Evolutionary conservation across 305 asterid genomes (phyloP).

Genomic region (Fraxinus greggii): DNA sequence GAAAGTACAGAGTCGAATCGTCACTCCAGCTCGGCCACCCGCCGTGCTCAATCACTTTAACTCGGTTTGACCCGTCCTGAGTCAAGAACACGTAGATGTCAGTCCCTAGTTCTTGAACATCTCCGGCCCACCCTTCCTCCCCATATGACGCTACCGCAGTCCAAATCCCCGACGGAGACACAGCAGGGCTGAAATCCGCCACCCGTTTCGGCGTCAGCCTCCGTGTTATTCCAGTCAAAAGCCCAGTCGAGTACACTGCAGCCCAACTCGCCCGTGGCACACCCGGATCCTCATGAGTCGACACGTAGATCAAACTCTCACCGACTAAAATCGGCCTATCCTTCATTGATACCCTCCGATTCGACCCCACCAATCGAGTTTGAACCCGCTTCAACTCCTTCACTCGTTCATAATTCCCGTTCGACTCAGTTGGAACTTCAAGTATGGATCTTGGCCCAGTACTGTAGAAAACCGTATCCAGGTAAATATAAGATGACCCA

Average conservation of each 20-base stretch:
- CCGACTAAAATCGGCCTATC: slow-evolving; percentile 67
- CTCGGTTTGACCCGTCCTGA: slow-evolving; percentile 70
- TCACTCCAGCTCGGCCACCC: slow-evolving; percentile 95
- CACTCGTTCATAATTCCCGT: neutral
- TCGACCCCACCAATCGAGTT: slow-evolving; percentile 41
- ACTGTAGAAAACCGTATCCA: slow-evolving; percentile 40
- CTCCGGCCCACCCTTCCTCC: slow-evolving; percentile 70
- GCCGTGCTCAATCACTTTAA: slow-evolving; percentile 70
- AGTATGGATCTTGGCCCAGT: slow-evolving; percentile 40
- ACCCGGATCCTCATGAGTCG: slow-evolving; percentile 75
- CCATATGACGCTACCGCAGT: slow-evolving; percentile 86
- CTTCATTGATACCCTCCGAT: slow-evolving; percentile 57
- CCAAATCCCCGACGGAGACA: slow-evolving; percentile 78
- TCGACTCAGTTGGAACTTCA: slow-evolving; percentile 26
- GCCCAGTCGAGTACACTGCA: slow-evolving; percentile 74
- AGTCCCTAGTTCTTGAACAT: slow-evolving; percentile 67
- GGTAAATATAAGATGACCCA: slow-evolving; percentile 57
- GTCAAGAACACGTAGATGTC: slow-evolving; percentile 69
- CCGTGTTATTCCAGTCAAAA: slow-evolving; percentile 49
- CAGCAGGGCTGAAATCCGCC: slow-evolving; percentile 89
- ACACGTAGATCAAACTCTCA: slow-evolving; percentile 56
- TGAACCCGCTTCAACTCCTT: slow-evolving; percentile 39
- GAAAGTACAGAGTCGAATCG: slow-evolving; percentile 73
- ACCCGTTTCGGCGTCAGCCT: slow-evolving; percentile 62
- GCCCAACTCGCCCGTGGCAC: slow-evolving; percentile 78